Evolutionary conservation across 2,329 filamentous ascomycete genomes (phyloP).

Genomic region (Fusarium algeriense): DNA sequence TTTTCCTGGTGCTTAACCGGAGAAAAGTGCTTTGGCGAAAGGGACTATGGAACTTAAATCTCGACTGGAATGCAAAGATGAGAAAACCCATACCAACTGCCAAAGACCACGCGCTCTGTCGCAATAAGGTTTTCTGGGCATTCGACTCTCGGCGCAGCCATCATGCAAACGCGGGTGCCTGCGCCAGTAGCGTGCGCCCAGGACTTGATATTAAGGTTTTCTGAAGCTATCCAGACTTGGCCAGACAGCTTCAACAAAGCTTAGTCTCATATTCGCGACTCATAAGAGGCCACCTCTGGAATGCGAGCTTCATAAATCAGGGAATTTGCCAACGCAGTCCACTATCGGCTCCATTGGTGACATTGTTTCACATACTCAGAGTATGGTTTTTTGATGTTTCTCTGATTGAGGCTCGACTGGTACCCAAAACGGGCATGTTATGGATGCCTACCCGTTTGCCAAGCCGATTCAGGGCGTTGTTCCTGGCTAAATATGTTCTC

Average conservation of each 20-base stretch:
- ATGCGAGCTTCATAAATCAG: slow-evolving; percentile 26
- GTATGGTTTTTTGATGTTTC: slow-evolving; percentile 13
- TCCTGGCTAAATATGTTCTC: background rate
- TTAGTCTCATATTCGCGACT: slow-evolving; percentile 9
- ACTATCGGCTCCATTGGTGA: slow-evolving; percentile 7
- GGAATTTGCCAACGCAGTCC: slow-evolving; percentile 2
- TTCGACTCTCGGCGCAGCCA: slow-evolving; percentile 4
- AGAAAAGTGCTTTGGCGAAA: slow-evolving; percentile 4
- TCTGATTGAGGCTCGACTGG: slow-evolving; percentile 10
- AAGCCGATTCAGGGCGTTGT: slow-evolving; percentile 2
- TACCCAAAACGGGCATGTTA: slow-evolving; percentile 6
- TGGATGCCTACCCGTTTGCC: slow-evolving; percentile 3
- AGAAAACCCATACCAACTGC: background rate
- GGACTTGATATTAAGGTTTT: slow-evolving; percentile 23
- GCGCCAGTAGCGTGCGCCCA: slow-evolving; percentile 33
- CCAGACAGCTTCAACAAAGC: slow-evolving; percentile 21
- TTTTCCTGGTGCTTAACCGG: no score
- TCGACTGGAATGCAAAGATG: slow-evolving; percentile 29
- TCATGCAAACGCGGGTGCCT: slow-evolving; percentile 27
- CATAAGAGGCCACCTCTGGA: slow-evolving; percentile 16
- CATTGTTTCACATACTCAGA: slow-evolving; percentile 8
- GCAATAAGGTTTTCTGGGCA: slow-evolving; percentile 26
- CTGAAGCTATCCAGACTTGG: slow-evolving; percentile 20
- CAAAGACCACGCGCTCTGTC: slow-evolving; percentile 6
- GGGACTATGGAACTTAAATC: slow-evolving; percentile 21